These are phyloP conservation scores for Xanthoconium purpureum DNA, from an alignment of 768 basidiomycete genomes.

Conservation along the genomic window DNA sequence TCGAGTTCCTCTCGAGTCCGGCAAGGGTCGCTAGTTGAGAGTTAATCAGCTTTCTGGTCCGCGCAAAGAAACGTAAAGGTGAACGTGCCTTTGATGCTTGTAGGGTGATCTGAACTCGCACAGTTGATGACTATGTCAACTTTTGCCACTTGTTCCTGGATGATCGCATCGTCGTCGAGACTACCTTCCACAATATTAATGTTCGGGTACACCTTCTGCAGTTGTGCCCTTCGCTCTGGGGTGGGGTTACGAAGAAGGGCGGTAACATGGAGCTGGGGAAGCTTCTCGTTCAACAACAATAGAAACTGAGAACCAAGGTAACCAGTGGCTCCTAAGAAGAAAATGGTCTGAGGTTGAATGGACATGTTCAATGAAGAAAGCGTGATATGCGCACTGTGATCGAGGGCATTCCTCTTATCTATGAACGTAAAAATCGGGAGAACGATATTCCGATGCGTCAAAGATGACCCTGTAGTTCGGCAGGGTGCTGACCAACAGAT, in stretches of 20 bases:
- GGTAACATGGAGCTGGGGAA: slow-evolving; percentile 32
- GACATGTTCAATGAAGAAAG: slow-evolving; percentile 9
- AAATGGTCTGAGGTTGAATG: slow-evolving; percentile 23
- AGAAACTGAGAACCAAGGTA: slow-evolving; percentile 43
- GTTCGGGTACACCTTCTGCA: slow-evolving; percentile 34
- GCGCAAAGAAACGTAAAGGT: neutral
- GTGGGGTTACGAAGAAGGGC: slow-evolving; percentile 38
- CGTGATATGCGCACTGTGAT: neutral
- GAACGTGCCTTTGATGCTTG: slow-evolving; percentile 32
- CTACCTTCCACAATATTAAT: slow-evolving; percentile 37
- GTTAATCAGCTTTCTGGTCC: neutral
- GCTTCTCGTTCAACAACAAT: slow-evolving; percentile 30
- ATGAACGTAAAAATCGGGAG: neutral
- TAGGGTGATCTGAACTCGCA: slow-evolving; percentile 39
- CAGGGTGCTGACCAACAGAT: slow-evolving; percentile 1
- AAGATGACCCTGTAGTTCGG: neutral
- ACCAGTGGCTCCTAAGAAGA: slow-evolving; percentile 45
- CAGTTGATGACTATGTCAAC: slow-evolving; percentile 41
- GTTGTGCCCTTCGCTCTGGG: slow-evolving; percentile 26
- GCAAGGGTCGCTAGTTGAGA: slow-evolving; percentile 33
- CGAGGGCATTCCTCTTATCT: neutral
- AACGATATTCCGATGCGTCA: neutral
- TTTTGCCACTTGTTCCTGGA: slow-evolving; percentile 35
- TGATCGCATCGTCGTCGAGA: slow-evolving; percentile 36
- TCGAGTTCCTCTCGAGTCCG: slow-evolving; percentile 38